These are phyloP conservation scores for Tuber brumale DNA, from an alignment of 495 filamentous ascomycete species.

Conservation along the genomic window DNA sequence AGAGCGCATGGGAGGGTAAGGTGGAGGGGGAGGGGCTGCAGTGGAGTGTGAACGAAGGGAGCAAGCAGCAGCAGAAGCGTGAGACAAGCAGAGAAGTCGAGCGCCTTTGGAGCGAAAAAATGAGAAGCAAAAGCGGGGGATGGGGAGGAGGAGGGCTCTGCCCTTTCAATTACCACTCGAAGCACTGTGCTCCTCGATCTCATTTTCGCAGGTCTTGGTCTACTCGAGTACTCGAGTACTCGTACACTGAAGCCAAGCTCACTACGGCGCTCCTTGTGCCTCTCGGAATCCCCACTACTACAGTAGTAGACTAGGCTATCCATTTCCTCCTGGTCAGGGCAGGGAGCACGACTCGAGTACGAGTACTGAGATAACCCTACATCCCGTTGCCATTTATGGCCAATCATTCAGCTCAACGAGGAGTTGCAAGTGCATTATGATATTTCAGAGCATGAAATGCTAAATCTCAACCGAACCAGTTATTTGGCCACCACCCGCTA, in stretches of 20 bases:
- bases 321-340: neutral
- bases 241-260: constrained; percentile 5
- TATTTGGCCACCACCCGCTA: neutral
- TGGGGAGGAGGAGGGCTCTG: neutral
- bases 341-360: neutral
- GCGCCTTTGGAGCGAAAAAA: neutral
- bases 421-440: neutral
- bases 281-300: neutral
- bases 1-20: neutral
- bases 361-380: neutral
- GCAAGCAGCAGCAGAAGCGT: neutral
- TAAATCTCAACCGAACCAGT: neutral
- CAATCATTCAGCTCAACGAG: neutral
- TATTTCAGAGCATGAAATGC: neutral
- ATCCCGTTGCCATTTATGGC: neutral
- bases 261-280: neutral
- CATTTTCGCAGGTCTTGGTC: neutral
- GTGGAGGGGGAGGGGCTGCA: neutral
- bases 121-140: neutral
- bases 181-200: neutral
- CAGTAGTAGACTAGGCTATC: neutral
- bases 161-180: neutral
- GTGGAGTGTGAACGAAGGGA: constrained; percentile 2
- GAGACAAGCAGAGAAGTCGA: neutral
- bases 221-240: too few species aligned